Percentiles rank a stretch among this genome's conserved stretches.
phyloP scores from a whole-genome alignment of 805 yeast genomes.

The Candida gorgasii region DNA sequence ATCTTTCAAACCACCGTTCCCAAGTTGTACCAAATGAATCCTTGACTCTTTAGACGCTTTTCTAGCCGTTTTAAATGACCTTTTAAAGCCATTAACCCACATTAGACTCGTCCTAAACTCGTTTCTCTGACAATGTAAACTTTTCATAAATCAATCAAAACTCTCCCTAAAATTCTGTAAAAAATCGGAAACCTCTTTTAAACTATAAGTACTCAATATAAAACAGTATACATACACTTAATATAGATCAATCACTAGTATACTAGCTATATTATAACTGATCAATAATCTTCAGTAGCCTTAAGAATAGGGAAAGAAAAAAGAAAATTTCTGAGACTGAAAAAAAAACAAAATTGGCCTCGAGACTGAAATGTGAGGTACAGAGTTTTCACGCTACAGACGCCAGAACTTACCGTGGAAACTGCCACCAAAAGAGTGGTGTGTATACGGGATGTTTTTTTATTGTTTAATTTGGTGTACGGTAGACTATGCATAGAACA shows the following conservation, averaged over 20 bases:
- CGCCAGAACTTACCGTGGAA: too few species aligned
- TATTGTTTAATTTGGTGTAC: neutral
- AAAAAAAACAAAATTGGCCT: constrained; percentile 4
- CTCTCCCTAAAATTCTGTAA: neutral
- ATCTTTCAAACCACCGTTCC: neutral
- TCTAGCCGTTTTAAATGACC: too few species aligned
- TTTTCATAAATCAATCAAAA: neutral
- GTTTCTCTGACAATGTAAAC: too few species aligned
- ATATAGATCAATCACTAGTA: constrained; percentile 6
- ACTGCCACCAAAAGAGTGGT: neutral
- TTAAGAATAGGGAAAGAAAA: constrained; percentile 3
- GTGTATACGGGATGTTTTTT: neutral
- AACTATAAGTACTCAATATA: neutral
- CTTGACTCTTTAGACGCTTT: too few species aligned
- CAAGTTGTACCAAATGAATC: too few species aligned
- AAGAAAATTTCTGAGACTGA: constrained; percentile 6
- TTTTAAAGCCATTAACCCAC: too few species aligned
- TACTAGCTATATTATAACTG: constrained; percentile 1
- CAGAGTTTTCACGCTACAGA: too few species aligned
- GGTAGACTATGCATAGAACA: neutral
- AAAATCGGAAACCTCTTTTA: neutral
- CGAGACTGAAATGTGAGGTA: constrained; percentile 7
- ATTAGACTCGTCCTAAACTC: too few species aligned
- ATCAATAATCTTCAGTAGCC: constrained; percentile 6
- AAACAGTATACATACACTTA: constrained; percentile 5